phyloP scores from a whole-genome alignment of 2,329 filamentous ascomycete species.

The Hirsutella thompsonii region DNA sequence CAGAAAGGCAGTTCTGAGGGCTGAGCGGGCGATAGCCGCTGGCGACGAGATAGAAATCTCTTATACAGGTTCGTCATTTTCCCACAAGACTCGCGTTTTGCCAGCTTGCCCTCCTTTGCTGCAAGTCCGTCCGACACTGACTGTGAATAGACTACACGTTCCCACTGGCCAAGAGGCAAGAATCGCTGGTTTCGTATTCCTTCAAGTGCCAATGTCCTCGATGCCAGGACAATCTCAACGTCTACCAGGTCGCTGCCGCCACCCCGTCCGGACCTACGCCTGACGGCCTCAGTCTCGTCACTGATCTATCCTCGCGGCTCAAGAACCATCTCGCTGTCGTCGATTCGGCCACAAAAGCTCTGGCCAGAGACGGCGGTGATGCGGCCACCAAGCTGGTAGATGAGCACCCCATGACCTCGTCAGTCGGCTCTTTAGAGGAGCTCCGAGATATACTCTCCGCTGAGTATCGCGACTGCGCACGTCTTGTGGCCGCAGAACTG shows the following conservation, averaged over 20 bases:
- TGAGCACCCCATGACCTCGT: slow-evolving; percentile 7
- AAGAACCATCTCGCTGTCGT: slow-evolving; percentile 13
- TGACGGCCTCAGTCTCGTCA: slow-evolving; percentile 31
- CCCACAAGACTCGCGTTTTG: neutral
- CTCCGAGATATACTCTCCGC: slow-evolving; percentile 9
- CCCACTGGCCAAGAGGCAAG: slow-evolving; percentile 27
- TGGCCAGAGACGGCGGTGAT: slow-evolving; percentile 8
- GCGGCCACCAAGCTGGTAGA: slow-evolving; percentile 16
- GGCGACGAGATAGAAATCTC: slow-evolving; percentile 48
- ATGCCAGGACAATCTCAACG: slow-evolving; percentile 36
- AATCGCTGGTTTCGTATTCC: slow-evolving; percentile 33
- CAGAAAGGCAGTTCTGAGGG: slow-evolving; percentile 35
- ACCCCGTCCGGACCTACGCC: slow-evolving; percentile 26
- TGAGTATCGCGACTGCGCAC: slow-evolving; percentile 12
- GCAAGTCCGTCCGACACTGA: neutral
- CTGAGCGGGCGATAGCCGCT: slow-evolving; percentile 31
- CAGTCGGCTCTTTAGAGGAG: slow-evolving; percentile 12
- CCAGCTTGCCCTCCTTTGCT: neutral
- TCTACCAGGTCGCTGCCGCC: slow-evolving; percentile 36
- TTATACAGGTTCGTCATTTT: slow-evolving; percentile 41
- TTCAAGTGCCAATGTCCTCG: slow-evolving; percentile 38
- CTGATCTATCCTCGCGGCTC: slow-evolving; percentile 19
- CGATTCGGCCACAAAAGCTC: slow-evolving; percentile 6
- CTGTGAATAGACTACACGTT: slow-evolving; percentile 30
- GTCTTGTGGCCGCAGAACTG: slow-evolving; percentile 15